Evolutionary conservation across 2,329 filamentous ascomycete genomes (phyloP).

Genomic region (Cercospora sp.): DNA sequence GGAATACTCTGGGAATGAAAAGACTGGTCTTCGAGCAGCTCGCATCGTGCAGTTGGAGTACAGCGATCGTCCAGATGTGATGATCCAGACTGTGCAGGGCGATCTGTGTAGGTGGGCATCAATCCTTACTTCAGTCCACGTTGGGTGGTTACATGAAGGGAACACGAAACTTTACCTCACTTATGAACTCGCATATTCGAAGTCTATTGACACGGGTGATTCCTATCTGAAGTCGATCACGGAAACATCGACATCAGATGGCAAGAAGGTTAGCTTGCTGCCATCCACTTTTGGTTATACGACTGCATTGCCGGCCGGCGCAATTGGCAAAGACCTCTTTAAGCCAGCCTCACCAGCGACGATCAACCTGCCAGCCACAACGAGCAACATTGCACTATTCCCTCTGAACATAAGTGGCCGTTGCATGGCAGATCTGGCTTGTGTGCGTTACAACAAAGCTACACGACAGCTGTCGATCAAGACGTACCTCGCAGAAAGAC

Average conservation of each 20-base stretch:
- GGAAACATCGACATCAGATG: not conserved
- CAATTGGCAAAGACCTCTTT: not conserved
- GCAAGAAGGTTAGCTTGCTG: not conserved
- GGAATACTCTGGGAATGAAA: not conserved
- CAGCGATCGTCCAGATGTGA: not conserved
- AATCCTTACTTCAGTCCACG: not conserved
- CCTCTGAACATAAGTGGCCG: not conserved
- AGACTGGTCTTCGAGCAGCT: not conserved
- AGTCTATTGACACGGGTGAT: not conserved
- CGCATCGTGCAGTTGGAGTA: not conserved
- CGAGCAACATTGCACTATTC: not conserved
- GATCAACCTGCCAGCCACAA: not conserved
- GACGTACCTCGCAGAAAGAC: not conserved
- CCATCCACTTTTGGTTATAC: not conserved
- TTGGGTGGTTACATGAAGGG: not conserved
- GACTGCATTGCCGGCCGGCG: not conserved
- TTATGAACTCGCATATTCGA: not conserved
- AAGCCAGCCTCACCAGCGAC: not conserved
- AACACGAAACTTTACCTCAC: not conserved
- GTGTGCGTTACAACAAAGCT: not conserved
- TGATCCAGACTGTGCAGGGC: not conserved
- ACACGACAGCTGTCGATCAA: not conserved
- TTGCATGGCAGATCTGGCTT: not conserved
- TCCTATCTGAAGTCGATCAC: not conserved
- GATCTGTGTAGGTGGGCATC: not conserved